These are phyloP conservation scores for Xylaria sp. DNA, from an alignment of 2,329 filamentous ascomycete species.

Conservation along the genomic window DNA sequence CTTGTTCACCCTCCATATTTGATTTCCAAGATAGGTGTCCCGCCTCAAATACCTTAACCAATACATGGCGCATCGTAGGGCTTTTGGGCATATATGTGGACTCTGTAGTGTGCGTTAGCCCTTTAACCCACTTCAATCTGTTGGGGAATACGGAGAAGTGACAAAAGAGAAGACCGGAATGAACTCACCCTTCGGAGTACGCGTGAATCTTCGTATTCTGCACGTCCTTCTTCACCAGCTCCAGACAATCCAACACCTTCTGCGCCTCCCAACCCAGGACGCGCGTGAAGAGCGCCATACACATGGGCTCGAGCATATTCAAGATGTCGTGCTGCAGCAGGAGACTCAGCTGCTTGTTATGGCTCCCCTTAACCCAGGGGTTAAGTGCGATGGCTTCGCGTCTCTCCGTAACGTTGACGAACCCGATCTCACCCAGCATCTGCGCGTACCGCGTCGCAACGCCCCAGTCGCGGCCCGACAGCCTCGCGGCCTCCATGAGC, in stretches of 20 bases:
- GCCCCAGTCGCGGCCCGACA: slow-evolving; percentile 42
- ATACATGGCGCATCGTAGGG: slow-evolving; percentile 14
- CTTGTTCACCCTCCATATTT: background rate
- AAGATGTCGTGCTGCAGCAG: slow-evolving; percentile 43
- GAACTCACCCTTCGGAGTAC: slow-evolving; percentile 43
- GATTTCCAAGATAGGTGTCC: background rate
- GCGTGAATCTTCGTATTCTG: slow-evolving; percentile 42
- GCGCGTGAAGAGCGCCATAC: slow-evolving; percentile 45
- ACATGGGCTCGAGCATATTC: slow-evolving; percentile 42
- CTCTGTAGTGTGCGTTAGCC: slow-evolving; percentile 23
- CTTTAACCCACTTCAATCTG: background rate
- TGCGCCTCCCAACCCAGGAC: slow-evolving; percentile 42
- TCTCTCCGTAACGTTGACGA: slow-evolving; percentile 38
- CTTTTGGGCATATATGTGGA: slow-evolving; percentile 39
- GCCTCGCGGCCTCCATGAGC: slow-evolving; percentile 39
- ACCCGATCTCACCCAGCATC: slow-evolving; percentile 42
- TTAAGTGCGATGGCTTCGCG: slow-evolving; percentile 41
- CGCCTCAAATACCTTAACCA: background rate
- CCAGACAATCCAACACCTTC: slow-evolving; percentile 37
- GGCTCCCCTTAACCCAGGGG: slow-evolving; percentile 41
- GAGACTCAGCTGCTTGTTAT: slow-evolving; percentile 41
- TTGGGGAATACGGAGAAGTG: background rate
- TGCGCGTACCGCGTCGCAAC: slow-evolving; percentile 38
- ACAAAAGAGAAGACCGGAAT: background rate
- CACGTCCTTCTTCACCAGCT: slow-evolving; percentile 41